These are phyloP conservation scores for Epicoccum nigrum DNA, from an alignment of 2,329 filamentous ascomycete genomes.

Conservation along the genomic window DNA sequence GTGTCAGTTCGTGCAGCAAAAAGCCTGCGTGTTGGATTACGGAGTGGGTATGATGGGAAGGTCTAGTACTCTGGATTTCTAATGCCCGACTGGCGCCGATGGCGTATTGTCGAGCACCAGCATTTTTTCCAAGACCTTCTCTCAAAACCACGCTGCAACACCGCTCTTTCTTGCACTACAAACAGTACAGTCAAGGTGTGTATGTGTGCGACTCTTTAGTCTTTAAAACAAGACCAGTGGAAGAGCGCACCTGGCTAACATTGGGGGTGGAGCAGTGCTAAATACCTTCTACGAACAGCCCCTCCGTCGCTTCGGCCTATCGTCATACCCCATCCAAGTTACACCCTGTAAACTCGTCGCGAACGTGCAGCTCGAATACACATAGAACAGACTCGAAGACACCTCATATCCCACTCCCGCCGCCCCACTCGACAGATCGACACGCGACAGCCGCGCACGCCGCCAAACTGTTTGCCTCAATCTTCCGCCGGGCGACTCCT, in stretches of 20 bases:
- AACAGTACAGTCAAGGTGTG: slow-evolving; percentile 9
- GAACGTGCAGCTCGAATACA: slow-evolving; percentile 6
- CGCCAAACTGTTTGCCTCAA: slow-evolving; percentile 93
- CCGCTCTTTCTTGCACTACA: slow-evolving; percentile 15
- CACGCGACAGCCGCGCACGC: slow-evolving; percentile 46
- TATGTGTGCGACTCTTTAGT: neutral
- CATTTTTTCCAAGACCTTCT: slow-evolving; percentile 16
- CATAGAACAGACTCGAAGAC: slow-evolving; percentile 1
- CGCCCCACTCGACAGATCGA: slow-evolving; percentile 22
- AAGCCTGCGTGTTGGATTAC: slow-evolving; percentile 7
- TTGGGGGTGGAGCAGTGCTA: slow-evolving; percentile 4
- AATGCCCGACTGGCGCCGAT: slow-evolving; percentile 24
- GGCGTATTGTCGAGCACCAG: slow-evolving; percentile 23
- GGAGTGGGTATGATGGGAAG: slow-evolving; percentile 17
- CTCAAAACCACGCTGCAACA: slow-evolving; percentile 17
- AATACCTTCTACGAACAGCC: slow-evolving; percentile 4
- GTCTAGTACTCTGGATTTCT: slow-evolving; percentile 23
- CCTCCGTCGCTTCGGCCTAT: slow-evolving; percentile 15
- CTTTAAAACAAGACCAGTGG: neutral
- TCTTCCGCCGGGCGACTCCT: slow-evolving; percentile 69
- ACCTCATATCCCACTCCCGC: slow-evolving; percentile 21
- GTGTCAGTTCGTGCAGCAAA: slow-evolving; percentile 19
- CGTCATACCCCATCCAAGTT: slow-evolving; percentile 9
- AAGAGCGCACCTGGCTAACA: slow-evolving; percentile 2
- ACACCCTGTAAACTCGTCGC: slow-evolving; percentile 25